These are phyloP conservation scores for Ceratocystis albifundus DNA, from an alignment of 2,329 filamentous ascomycete genomes.

Conservation along the genomic window DNA sequence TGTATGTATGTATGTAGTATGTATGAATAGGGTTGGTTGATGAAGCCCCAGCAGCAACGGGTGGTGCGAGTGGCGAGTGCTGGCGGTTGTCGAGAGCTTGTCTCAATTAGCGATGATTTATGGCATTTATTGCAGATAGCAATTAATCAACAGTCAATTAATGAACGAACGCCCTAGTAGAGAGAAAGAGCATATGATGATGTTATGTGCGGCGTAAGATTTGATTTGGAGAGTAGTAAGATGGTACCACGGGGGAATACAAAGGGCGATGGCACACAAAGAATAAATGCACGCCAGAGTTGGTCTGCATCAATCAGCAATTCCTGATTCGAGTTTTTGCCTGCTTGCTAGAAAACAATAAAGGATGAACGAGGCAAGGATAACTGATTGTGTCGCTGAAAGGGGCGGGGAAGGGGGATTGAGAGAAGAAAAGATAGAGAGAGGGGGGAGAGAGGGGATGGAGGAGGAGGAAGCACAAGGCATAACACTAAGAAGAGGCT, in stretches of 20 bases:
- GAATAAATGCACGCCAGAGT: background rate
- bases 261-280: background rate
- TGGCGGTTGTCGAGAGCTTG: background rate
- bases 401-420: constrained; percentile 9
- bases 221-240: no score
- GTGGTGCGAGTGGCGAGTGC: no score
- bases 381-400: background rate
- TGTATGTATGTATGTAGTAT: no score
- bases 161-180: background rate
- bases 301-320: background rate
- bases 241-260: background rate
- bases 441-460: no score
- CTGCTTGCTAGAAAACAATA: background rate
- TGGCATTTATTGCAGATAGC: background rate
- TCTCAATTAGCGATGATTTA: background rate
- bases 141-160: background rate
- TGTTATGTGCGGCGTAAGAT: background rate
- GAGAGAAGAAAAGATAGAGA: no score
- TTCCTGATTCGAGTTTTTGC: background rate
- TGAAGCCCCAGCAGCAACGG: background rate
- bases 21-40: no score
- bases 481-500: background rate
- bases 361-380: background rate
- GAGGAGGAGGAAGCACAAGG: background rate
- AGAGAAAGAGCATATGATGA: no score